Evolutionary conservation across 2,329 filamentous ascomycete genomes (phyloP), one percentile per base, ranked within the genome.

Genomic region (Fusarium marasasianum): DNA sequence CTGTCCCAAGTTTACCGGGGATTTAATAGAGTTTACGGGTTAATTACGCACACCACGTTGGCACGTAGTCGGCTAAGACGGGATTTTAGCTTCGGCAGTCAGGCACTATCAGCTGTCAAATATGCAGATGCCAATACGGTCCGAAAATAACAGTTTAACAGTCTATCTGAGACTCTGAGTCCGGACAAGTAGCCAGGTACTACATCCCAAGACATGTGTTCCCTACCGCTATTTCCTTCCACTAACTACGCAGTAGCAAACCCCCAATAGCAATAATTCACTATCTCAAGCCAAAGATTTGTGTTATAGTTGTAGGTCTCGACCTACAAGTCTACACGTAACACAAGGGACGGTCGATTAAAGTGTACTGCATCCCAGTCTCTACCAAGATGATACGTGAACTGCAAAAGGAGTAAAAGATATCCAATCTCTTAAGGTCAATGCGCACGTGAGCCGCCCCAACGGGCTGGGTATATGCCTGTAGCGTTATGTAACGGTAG

Each of bases 221-320:
- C 9, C 7, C 6, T 17, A 9, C 6, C 17, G 47, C 14, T 31
- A 3, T 15, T 12, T 17, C 20, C 5, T 26, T 8, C 4, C 12
- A 26, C 8, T 4, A 4, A 26, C 8, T 4, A 5, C 18, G 8
- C 10, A 18, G 10, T 18, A 0, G 10, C 29, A 29, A 8, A 1
- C 29, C 9, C 9, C 8, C 5, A 18, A 24, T 12, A 12, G 8
- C 8, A 47, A 26, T 26, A 5, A 8, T 17, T 24, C 6, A 24
- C 14, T 7, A 6, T 24, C 22, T 24, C 6, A 44, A 17, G 15
- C 10, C 43, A 20, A 20, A 13, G 17, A 17, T 18, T 13, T 45
- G 4, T 13, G 7, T 0, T 20, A 3, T 13, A 8, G 5, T 12
- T 20, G 1, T 7, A 5, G 8, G 12, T 2, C 12, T 13, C 18